Evolutionary conservation across 257 asterid species (phyloP).

Genomic region (Fraxinus americana): DNA sequence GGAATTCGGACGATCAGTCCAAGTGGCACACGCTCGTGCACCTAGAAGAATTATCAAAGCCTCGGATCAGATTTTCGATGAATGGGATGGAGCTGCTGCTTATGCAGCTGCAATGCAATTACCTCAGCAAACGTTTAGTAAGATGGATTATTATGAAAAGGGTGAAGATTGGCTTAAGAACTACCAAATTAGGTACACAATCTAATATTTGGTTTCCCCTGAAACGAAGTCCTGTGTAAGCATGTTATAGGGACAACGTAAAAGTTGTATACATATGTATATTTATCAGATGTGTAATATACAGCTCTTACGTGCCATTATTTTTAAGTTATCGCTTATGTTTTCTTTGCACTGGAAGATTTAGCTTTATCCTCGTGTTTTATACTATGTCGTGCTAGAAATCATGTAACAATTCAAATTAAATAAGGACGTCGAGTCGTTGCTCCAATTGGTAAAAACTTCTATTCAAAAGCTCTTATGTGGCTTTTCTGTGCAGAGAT

Average conservation of each 20-base stretch:
- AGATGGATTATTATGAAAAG: conserved; percentile 84
- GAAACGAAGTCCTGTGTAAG: neutral
- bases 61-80: conserved; percentile 70
- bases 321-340: neutral
- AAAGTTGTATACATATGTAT: no score
- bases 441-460: neutral
- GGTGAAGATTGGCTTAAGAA: conserved; percentile 88
- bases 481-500: no score
- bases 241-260: no score
- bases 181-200: conserved; percentile 58
- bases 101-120: conserved; percentile 64
- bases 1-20: conserved; percentile 62
- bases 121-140: conserved; percentile 69
- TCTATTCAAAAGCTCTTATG: no score
- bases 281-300: neutral
- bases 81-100: conserved; percentile 98
- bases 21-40: conserved; percentile 28
- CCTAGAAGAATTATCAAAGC: conserved; percentile 65
- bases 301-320: neutral
- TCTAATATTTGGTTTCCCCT: conserved; percentile 29
- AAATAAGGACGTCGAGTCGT: neutral
- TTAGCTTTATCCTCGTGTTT: neutral
- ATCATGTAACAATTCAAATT: neutral
- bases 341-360: neutral
- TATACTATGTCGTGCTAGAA: neutral